Conservation (phyloP, 2,329 filamentous ascomycete genomes). For the Didymella keratinophila region DNA sequence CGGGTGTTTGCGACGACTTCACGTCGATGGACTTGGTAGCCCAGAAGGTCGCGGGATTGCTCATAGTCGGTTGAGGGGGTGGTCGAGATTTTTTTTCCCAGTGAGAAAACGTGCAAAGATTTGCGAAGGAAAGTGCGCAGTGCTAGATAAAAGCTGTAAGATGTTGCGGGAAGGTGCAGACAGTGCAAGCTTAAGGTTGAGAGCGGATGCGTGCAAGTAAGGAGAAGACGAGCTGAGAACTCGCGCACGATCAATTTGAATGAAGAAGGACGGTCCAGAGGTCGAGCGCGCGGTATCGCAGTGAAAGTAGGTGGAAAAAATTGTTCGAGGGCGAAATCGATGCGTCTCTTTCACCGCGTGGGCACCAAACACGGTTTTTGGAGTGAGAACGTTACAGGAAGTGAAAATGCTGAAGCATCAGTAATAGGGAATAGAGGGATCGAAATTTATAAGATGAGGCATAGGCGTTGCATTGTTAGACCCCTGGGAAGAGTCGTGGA, state of each 20-base stretch:
- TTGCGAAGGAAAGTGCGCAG: background rate
- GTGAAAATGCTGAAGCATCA: no score
- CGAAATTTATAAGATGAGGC: no score
- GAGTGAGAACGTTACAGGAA: no score
- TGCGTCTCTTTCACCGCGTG: no score
- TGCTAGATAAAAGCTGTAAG: no score
- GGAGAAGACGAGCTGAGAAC: background rate
- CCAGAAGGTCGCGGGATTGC: slow-evolving; percentile 7
- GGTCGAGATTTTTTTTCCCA: background rate
- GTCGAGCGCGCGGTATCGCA: background rate
- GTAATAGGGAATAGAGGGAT: no score
- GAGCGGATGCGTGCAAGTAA: background rate
- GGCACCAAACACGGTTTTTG: no score
- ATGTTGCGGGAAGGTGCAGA: background rate
- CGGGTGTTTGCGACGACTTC: background rate
- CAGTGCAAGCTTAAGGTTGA: background rate
- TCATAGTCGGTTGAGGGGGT: background rate
- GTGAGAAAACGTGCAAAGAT: background rate
- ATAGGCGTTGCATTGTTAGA: no score
- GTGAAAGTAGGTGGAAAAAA: background rate
- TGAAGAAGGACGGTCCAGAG: background rate
- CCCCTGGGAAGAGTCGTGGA: no score
- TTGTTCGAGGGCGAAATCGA: background rate
- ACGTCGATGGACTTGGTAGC: slow-evolving; percentile 8
- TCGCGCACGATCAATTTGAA: background rate